These are phyloP conservation scores for Cubamyces sp. DNA, from an alignment of 768 basidiomycete genomes.

Conservation along the genomic window DNA sequence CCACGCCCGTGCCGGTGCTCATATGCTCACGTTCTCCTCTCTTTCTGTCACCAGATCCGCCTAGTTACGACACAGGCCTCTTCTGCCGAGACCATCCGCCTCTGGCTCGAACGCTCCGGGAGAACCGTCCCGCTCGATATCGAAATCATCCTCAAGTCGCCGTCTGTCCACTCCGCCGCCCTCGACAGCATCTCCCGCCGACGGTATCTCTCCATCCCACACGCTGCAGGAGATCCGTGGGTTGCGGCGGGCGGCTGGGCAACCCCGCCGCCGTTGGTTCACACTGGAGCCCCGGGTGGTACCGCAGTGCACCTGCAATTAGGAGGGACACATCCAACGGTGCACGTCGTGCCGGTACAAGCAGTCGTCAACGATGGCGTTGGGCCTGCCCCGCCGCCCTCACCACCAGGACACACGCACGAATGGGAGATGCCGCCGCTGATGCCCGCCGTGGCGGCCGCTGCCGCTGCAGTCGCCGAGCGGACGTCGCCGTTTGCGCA, in stretches of 20 bases:
- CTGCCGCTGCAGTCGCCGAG: background rate
- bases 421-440: slow-evolving; percentile 30
- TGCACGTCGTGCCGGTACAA: slow-evolving; percentile 20
- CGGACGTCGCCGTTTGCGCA: slow-evolving; percentile 33
- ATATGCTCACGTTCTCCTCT: background rate
- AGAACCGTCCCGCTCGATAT: slow-evolving; percentile 73
- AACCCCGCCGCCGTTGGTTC: slow-evolving; percentile 15
- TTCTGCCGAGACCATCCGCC: slow-evolving; percentile 77
- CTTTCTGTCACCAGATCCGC: slow-evolving; percentile 56
- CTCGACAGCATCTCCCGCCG: slow-evolving; percentile 19
- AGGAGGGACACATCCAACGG: slow-evolving; percentile 14
- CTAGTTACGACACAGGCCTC: slow-evolving; percentile 69
- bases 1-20: too few relatives aligned
- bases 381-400: slow-evolving; percentile 8
- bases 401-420: slow-evolving; percentile 11
- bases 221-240: slow-evolving; percentile 14
- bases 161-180: slow-evolving; percentile 10
- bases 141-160: slow-evolving; percentile 67
- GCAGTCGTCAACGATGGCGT: slow-evolving; percentile 4
- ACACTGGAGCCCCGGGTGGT: slow-evolving; percentile 11
- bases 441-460: slow-evolving; percentile 26
- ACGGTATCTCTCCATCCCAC: slow-evolving; percentile 12
- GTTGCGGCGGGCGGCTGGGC: slow-evolving; percentile 12
- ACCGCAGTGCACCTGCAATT: slow-evolving; percentile 20
- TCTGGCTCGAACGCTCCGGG: slow-evolving; percentile 85